Conservation (phyloP, 768 basidiomycete species). For the Candolleomyces eurysporus region DNA sequence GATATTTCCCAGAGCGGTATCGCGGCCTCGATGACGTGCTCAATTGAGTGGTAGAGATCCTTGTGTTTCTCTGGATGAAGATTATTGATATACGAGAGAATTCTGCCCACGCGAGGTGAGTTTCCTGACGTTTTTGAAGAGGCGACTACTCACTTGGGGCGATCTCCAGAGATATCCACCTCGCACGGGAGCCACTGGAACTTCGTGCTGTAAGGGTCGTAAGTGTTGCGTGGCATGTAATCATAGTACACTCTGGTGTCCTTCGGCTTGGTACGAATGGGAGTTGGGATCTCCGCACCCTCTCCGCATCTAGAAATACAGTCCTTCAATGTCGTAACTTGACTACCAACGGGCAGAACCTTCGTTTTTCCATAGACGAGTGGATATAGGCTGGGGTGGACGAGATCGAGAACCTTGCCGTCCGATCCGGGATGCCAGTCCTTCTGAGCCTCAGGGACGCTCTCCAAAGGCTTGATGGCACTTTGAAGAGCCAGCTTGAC, state of each 20-base stretch:
- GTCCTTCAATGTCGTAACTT: conserved; percentile 7
- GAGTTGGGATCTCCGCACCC: conserved; percentile 12
- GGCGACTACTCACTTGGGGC: conserved; percentile 12
- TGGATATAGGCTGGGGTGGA: conserved; percentile 42
- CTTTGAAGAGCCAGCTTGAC: conserved; percentile 17
- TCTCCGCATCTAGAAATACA: conserved; percentile 16
- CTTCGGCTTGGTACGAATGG: background rate
- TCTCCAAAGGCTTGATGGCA: conserved; percentile 28
- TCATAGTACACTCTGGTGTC: background rate
- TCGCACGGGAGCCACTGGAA: conserved; percentile 16
- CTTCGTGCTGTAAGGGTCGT: conserved; percentile 1
- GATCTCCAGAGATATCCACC: conserved; percentile 14
- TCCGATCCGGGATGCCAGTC: conserved; percentile 47
- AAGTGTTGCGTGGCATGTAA: too few species aligned
- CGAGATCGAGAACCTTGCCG: conserved; percentile 41
- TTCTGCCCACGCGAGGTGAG: conserved; percentile 8
- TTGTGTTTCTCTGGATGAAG: conserved; percentile 26
- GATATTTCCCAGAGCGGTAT: conserved; percentile 29
- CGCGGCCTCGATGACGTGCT: conserved; percentile 20
- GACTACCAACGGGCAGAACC: conserved; percentile 10
- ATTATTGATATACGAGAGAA: conserved; percentile 39
- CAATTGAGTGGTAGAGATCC: conserved; percentile 23
- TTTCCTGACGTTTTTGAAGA: background rate
- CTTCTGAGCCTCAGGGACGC: conserved; percentile 28
- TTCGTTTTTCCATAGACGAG: conserved; percentile 30